A percentile compares a stretch with the other conserved stretches of the same genome.
Conservation (phyloP, 1,284 basidiomycete species). For the Cystobasidium pallidum region DNA sequence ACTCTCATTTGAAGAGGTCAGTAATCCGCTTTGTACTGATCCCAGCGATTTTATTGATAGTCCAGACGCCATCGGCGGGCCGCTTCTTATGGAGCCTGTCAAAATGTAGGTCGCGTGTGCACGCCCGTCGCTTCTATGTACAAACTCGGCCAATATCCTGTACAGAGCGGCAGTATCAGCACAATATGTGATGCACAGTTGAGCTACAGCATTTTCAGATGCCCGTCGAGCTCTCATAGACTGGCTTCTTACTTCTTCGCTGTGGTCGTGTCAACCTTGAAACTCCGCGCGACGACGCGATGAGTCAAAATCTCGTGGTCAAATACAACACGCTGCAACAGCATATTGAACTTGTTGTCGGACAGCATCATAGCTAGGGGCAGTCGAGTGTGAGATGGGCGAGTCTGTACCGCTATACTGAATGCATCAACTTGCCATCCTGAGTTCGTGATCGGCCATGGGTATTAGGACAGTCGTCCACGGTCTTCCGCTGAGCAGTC, state of each 20-base stretch:
- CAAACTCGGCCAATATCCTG: constrained; percentile 35
- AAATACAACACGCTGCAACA: constrained; percentile 41
- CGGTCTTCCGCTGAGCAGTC: no score
- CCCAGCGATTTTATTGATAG: not conserved
- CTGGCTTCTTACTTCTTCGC: constrained; percentile 32
- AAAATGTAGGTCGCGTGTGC: constrained; percentile 42
- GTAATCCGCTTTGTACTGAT: not conserved
- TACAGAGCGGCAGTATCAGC: not conserved
- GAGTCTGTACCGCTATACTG: no score
- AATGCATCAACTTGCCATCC: no score
- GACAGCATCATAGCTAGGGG: constrained; percentile 21
- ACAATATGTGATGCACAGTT: not conserved
- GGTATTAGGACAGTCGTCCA: no score
- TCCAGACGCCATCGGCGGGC: not conserved
- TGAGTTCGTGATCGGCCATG: no score
- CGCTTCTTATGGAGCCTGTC: constrained; percentile 36
- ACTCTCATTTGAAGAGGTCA: constrained; percentile 6
- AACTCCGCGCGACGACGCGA: constrained; percentile 40
- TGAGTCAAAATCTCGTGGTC: constrained; percentile 41
- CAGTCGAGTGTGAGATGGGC: not conserved
- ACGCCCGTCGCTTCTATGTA: constrained; percentile 25
- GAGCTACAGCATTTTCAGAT: not conserved
- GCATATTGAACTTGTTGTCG: constrained; percentile 40
- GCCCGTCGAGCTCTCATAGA: not conserved
- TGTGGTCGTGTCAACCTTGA: constrained; percentile 31